Conservation (phyloP, 768 basidiomycete genomes). For the Collybiopsis luxurians region DNA sequence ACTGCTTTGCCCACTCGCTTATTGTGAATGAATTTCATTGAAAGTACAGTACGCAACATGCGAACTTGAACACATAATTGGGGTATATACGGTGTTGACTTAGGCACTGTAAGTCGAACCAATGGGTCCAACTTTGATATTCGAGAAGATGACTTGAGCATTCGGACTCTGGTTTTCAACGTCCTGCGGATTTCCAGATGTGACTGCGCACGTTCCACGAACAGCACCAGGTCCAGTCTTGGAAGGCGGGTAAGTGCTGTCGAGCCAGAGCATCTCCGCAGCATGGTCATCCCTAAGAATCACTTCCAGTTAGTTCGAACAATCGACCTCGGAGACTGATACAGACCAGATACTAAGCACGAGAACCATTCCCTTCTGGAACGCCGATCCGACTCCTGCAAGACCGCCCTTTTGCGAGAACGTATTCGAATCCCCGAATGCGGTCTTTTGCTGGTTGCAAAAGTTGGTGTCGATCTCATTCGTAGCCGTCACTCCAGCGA, state of each 20-base stretch:
- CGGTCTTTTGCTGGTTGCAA: conserved; percentile 29
- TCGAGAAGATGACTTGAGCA: conserved; percentile 32
- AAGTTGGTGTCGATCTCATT: conserved; percentile 40
- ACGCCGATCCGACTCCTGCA: conserved; percentile 15
- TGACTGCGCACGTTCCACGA: conserved; percentile 34
- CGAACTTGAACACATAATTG: too few species aligned
- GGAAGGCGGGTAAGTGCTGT: conserved; percentile 26
- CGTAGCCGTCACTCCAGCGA: conserved; percentile 26
- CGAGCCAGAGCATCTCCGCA: conserved; percentile 35
- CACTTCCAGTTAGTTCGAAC: conserved; percentile 15
- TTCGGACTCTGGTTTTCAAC: conserved; percentile 26
- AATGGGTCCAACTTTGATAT: conserved; percentile 37
- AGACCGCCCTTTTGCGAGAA: conserved; percentile 33
- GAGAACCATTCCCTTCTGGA: conserved; percentile 30
- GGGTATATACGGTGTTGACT: too few species aligned
- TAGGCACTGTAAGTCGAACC: conserved; percentile 27
- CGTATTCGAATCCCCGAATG: conserved; percentile 36
- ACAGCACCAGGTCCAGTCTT: conserved; percentile 25
- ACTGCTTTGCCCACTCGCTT: too few species aligned
- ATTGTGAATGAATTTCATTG: too few species aligned
- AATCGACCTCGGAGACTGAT: background rate
- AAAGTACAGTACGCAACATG: too few species aligned
- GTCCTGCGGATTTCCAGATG: conserved; percentile 28
- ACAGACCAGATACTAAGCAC: conserved; percentile 30
- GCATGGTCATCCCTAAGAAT: conserved; percentile 26